Evolutionary conservation across 257 asterid species (phyloP).

Genomic region (Solanum bulbocastanum): DNA sequence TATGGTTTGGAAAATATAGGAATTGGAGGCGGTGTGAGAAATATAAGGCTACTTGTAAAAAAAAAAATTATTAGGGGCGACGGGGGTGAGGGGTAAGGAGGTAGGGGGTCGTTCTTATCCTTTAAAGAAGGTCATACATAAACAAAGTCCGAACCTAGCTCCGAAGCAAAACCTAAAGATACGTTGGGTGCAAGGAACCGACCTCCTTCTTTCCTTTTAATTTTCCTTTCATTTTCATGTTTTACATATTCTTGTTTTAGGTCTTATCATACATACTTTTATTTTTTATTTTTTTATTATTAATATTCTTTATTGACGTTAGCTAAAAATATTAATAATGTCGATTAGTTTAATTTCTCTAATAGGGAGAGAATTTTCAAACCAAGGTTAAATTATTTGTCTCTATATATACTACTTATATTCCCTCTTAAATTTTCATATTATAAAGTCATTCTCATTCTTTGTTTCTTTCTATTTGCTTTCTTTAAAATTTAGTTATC

Average conservation of each 20-base stretch:
- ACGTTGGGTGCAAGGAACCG: conserved; percentile 13
- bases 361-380: too few relatives aligned
- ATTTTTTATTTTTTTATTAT: too few relatives aligned
- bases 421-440: too few relatives aligned
- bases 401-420: too few relatives aligned
- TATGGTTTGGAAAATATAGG: conserved; percentile 6
- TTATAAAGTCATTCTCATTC: too few relatives aligned
- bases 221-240: conserved; percentile 1
- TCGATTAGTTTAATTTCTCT: neutral
- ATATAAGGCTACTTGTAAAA: conserved; percentile 15
- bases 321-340: neutral
- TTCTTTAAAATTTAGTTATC: too few relatives aligned
- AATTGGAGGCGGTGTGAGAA: conserved; percentile 30
- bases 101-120: conserved; percentile 6
- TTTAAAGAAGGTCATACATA: conserved; percentile 1
- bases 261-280: neutral
- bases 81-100: neutral
- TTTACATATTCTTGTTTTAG: neutral
- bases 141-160: conserved; percentile 4
- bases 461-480: too few relatives aligned
- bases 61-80: neutral
- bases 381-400: too few relatives aligned
- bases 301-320: neutral
- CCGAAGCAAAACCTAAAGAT: conserved; percentile 6
- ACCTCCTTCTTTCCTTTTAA: neutral